These are phyloP conservation scores for Urochloa ruziziensis DNA, from an alignment of 176 grass and related monocot species.

Conservation along the genomic window DNA sequence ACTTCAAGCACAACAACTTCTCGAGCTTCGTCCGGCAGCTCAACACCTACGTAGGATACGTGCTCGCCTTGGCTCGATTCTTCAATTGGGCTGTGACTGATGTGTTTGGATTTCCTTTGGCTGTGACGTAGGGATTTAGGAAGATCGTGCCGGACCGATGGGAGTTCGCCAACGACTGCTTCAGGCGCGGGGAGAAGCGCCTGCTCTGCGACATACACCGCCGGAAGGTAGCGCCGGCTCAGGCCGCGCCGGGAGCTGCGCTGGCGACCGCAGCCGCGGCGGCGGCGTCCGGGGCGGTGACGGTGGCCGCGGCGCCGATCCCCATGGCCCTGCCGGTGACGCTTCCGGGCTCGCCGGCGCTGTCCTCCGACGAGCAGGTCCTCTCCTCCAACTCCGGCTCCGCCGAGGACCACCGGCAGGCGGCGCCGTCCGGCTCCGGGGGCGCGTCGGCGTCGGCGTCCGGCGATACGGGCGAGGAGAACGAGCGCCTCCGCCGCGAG, in stretches of 20 bases:
- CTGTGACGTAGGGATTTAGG: slow-evolving; percentile 77
- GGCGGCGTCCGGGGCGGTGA: slow-evolving; percentile 17
- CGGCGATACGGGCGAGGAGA: slow-evolving; percentile 65
- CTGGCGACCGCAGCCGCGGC: slow-evolving; percentile 1
- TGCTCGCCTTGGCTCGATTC: not conserved
- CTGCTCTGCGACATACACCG: slow-evolving; percentile 80
- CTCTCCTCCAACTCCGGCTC: slow-evolving; percentile 61
- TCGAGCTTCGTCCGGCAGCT: slow-evolving; percentile 97
- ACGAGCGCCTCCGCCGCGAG: slow-evolving; percentile 62
- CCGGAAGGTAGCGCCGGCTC: slow-evolving; percentile 39
- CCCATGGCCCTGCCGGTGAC: slow-evolving; percentile 53
- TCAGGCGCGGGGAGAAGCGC: slow-evolving; percentile 65
- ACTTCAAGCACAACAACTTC: slow-evolving; percentile 99
- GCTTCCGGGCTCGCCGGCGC: slow-evolving; percentile 40
- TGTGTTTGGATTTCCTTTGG: slow-evolving; percentile 36
- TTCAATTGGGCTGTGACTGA: not conserved
- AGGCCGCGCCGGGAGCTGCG: not conserved
- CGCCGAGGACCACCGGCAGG: slow-evolving; percentile 7
- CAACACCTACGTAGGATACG: slow-evolving; percentile 78
- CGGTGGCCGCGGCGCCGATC: slow-evolving; percentile 45
- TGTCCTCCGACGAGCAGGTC: slow-evolving; percentile 70
- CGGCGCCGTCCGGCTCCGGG: slow-evolving; percentile 27
- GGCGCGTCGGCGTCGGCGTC: slow-evolving; percentile 35
- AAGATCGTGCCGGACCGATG: slow-evolving; percentile 82
- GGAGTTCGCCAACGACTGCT: slow-evolving; percentile 90